phyloP scores from a whole-genome alignment of 2,329 filamentous ascomycete species.

The Hysterium pulicare region DNA sequence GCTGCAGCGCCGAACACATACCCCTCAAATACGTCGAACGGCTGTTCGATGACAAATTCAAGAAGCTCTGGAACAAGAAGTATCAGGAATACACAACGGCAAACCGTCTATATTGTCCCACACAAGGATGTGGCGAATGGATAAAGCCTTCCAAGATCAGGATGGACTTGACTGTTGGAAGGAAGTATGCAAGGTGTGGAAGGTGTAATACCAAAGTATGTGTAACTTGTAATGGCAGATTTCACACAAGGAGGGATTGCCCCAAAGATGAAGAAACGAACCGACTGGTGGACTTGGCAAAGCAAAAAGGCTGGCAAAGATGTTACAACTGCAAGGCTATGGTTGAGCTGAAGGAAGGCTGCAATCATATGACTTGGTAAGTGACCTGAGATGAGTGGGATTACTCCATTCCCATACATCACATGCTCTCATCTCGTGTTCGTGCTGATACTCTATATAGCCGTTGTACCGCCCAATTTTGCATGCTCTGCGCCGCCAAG shows the following conservation, averaged over 20 bases:
- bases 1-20: slow-evolving; percentile 72
- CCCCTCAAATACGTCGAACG: slow-evolving; percentile 71
- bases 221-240: slow-evolving; percentile 67
- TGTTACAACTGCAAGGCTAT: slow-evolving; percentile 71
- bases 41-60: slow-evolving; percentile 71
- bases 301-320: slow-evolving; percentile 67
- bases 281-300: slow-evolving; percentile 61
- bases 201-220: slow-evolving; percentile 74
- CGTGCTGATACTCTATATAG: slow-evolving; percentile 37
- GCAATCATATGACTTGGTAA: slow-evolving; percentile 86
- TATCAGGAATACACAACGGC: slow-evolving; percentile 72
- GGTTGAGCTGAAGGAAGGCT: slow-evolving; percentile 78
- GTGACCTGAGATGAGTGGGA: too few species aligned
- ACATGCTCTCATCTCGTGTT: slow-evolving; percentile 1
- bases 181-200: slow-evolving; percentile 67
- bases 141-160: slow-evolving; percentile 70
- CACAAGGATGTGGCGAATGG: slow-evolving; percentile 70
- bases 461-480: slow-evolving; percentile 79
- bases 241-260: slow-evolving; percentile 66
- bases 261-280: slow-evolving; percentile 67
- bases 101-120: slow-evolving; percentile 75
- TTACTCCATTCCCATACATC: slow-evolving; percentile 2
- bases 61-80: slow-evolving; percentile 75
- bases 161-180: slow-evolving; percentile 47
- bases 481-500: slow-evolving; percentile 76